Conservation (phyloP, 1,284 basidiomycete genomes). For the Moesziomyces sp. region DNA sequence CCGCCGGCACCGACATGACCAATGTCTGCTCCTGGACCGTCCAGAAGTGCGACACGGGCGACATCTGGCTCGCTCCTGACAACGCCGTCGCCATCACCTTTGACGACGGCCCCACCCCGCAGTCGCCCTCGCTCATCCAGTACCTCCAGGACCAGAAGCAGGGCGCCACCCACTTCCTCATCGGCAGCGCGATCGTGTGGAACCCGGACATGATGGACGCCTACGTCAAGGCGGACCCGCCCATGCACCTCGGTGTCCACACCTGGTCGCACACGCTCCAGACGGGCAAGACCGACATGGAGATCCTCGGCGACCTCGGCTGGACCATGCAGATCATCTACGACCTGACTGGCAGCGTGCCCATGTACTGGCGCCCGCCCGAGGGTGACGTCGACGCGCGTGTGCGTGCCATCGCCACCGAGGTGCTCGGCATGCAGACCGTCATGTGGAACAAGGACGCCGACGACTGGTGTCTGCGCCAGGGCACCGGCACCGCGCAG, state of each 20-base stretch:
- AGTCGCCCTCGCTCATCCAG: constrained; percentile 70
- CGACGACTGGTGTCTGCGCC: constrained; percentile 62
- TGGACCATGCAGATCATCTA: constrained; percentile 85
- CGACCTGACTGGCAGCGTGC: constrained; percentile 75
- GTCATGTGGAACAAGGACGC: constrained; percentile 62
- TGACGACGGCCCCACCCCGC: constrained; percentile 79
- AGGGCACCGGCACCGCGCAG: constrained; percentile 55
- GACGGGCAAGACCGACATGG: constrained; percentile 78
- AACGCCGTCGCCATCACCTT: constrained; percentile 53
- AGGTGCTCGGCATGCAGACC: constrained; percentile 60
- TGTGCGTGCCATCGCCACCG: constrained; percentile 59
- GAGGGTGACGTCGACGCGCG: constrained; percentile 63
- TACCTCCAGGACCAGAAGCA: constrained; percentile 75
- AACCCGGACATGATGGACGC: constrained; percentile 73
- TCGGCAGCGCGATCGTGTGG: constrained; percentile 77
- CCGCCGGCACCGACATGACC: constrained; percentile 47
- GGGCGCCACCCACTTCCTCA: constrained; percentile 81
- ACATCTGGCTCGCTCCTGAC: constrained; percentile 58
- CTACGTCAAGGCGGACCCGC: constrained; percentile 71
- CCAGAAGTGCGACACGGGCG: constrained; percentile 56
- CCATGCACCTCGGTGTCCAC: constrained; percentile 75
- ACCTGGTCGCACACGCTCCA: constrained; percentile 70
- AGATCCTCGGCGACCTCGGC: constrained; percentile 81
- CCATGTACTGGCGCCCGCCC: constrained; percentile 61
- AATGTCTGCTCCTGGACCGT: constrained; percentile 60